phyloP scores from a whole-genome alignment of 352 stramenopile genomes.

The Phytopythium ostracodes region DNA sequence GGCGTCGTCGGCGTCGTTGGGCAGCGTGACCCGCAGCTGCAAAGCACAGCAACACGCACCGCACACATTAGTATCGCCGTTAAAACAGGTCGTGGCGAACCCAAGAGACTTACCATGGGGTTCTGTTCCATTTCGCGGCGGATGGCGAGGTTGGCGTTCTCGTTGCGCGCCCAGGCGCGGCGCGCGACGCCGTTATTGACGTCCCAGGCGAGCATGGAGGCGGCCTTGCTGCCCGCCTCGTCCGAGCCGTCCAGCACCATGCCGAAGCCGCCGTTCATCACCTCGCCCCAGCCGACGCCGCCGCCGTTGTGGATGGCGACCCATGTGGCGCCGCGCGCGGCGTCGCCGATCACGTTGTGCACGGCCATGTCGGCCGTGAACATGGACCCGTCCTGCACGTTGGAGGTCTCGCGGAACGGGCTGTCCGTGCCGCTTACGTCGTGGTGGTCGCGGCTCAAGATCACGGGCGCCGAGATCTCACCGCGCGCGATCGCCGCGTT shows the following conservation, averaged over 20 bases:
- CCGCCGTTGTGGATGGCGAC: slow-evolving; percentile 88
- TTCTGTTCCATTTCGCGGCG: slow-evolving; percentile 80
- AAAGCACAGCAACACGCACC: slow-evolving; percentile 12
- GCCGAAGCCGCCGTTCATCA: slow-evolving; percentile 87
- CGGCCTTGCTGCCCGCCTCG: slow-evolving; percentile 55
- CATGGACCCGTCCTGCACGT: slow-evolving; percentile 81
- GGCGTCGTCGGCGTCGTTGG: slow-evolving; percentile 37
- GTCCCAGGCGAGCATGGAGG: slow-evolving; percentile 84
- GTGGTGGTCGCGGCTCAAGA: slow-evolving; percentile 87
- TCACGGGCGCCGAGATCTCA: slow-evolving; percentile 64
- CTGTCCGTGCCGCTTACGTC: slow-evolving; percentile 87
- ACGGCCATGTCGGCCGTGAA: slow-evolving; percentile 90
- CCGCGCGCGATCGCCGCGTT: slow-evolving; percentile 75
- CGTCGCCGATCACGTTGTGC: slow-evolving; percentile 87
- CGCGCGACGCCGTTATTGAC: slow-evolving; percentile 87
- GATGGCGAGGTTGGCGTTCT: slow-evolving; percentile 81
- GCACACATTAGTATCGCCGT: neutral
- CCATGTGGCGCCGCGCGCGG: slow-evolving; percentile 81
- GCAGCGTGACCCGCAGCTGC: slow-evolving; percentile 52
- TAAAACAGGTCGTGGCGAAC: neutral
- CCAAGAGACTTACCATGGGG: slow-evolving; percentile 39
- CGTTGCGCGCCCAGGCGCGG: slow-evolving; percentile 80
- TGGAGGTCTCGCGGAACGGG: slow-evolving; percentile 87
- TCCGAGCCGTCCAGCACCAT: slow-evolving; percentile 83
- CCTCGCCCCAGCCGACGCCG: slow-evolving; percentile 86